Evolutionary conservation across 805 yeast species (phyloP), one percentile per base, ranked within the genome.

Genomic region (Lipomyces orientalis): DNA sequence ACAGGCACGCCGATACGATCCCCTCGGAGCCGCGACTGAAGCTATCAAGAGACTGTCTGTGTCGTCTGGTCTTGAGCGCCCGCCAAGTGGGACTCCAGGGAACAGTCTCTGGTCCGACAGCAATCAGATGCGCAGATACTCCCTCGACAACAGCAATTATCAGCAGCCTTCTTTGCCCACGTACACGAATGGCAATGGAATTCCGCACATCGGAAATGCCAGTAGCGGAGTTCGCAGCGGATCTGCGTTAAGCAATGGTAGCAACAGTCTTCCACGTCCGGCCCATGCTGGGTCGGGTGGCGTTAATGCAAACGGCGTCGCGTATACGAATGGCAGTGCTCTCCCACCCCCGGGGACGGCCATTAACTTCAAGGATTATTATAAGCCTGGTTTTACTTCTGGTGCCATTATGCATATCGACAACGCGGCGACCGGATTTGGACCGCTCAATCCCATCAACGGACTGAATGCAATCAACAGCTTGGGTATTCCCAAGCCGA

Each of bases 11-110:
- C 19, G 49, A 43, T 43, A 43, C 22, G 49, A 43, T 43, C 49
- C 49, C n/a, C 49, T 43, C 22, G 49, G 49, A 8, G 16, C 49
- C 19, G 22, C 49, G 22, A 43, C 49, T 10, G 49, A 43, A 6
- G 49, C 49, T n/a, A 43, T 43, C 49, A 63, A 63, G 59, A 61
- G 66, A 22, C 29, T 37, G 46, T 62, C 62, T 22, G 29, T 57
- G 25, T 43, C 49, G 8, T 43, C 49, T 43, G 49, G 49, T 43
- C 49, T 43, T n/a, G 49, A 43, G 10, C 49, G 22, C n/a, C 49
- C 49, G 49, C 49, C 16, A 19, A 43, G 6, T 43, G 49, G 49
- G 22, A 6, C 49, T 16, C 22, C 22, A 9, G 10, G 10, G 10
- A 43, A 43, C 10, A 43, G 49, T 43, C 49, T 43, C 49, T 43